Percentiles rank a stretch among this genome's conserved stretches.
Conservation (phyloP, 495 filamentous ascomycete genomes). For the Talaromyces trachyspermus region DNA sequence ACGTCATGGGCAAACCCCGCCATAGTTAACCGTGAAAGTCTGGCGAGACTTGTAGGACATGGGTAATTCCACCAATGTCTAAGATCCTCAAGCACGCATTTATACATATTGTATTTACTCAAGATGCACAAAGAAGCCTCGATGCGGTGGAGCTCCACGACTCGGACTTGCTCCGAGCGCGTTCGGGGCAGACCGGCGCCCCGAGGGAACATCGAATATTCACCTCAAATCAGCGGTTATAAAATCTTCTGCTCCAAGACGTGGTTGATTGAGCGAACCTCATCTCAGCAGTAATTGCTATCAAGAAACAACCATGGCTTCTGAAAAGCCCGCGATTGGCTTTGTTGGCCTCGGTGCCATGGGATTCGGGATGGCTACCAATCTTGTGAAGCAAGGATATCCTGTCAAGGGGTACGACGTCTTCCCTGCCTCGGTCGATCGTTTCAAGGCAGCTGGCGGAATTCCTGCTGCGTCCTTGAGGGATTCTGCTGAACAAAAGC, state of each 20-base stretch:
- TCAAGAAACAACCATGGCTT: background rate
- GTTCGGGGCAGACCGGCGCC: too few relatives aligned
- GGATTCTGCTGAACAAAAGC: constrained; percentile 53
- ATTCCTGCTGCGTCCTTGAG: constrained; percentile 51
- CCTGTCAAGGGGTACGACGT: constrained; percentile 70
- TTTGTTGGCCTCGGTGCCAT: constrained; percentile 85
- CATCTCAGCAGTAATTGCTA: background rate
- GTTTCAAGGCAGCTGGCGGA: constrained; percentile 60
- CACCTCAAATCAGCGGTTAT: too few relatives aligned
- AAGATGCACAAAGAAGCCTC: too few relatives aligned
- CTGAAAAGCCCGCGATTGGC: constrained; percentile 47
- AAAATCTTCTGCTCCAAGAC: too few relatives aligned
- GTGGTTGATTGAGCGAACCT: too few relatives aligned
- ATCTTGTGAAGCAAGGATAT: constrained; percentile 64
- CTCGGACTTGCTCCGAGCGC: constrained; percentile 2
- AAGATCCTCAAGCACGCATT: too few relatives aligned
- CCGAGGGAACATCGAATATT: too few relatives aligned
- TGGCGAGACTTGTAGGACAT: too few relatives aligned
- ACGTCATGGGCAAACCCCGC: too few relatives aligned
- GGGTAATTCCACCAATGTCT: too few relatives aligned
- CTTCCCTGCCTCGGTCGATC: constrained; percentile 62
- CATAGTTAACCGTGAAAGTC: too few relatives aligned
- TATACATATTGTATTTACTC: too few relatives aligned
- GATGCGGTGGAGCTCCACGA: background rate
- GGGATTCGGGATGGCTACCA: constrained; percentile 81